A percentile compares a stretch with the other conserved stretches of the same genome.
These are phyloP conservation scores for Trichoderma afroharzianum DNA, from an alignment of 2,329 filamentous ascomycete genomes.

Conservation along the genomic window DNA sequence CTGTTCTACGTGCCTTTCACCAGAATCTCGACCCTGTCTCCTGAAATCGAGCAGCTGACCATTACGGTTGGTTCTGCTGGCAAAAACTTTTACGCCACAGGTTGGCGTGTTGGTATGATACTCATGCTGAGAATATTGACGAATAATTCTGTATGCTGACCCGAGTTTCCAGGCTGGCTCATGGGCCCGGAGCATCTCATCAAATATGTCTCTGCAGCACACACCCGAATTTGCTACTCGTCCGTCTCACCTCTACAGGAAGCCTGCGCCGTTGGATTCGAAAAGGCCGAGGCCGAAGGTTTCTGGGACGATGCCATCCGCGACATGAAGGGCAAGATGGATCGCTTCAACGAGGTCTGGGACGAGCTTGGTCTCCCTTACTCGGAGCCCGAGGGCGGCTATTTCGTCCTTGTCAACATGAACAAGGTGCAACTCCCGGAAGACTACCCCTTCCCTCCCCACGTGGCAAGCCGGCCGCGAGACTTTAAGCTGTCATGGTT, in stretches of 20 bases:
- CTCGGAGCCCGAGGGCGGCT: slow-evolving; percentile 91
- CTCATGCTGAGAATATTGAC: not conserved
- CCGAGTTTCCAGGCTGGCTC: slow-evolving; percentile 62
- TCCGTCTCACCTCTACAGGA: slow-evolving; percentile 92
- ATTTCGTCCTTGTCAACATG: slow-evolving; percentile 96
- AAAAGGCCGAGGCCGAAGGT: slow-evolving; percentile 75
- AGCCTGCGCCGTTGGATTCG: slow-evolving; percentile 89
- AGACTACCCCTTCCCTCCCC: slow-evolving; percentile 82
- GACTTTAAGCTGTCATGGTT: slow-evolving; percentile 98
- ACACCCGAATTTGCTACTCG: slow-evolving; percentile 94
- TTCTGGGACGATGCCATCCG: slow-evolving; percentile 83
- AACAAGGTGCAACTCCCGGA: slow-evolving; percentile 77
- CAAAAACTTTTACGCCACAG: slow-evolving; percentile 98
- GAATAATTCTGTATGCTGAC: not conserved
- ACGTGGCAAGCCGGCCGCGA: slow-evolving; percentile 79
- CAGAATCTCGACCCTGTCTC: slow-evolving; percentile 82
- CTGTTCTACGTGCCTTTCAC: slow-evolving; percentile 96
- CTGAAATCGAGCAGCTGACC: slow-evolving; percentile 82
- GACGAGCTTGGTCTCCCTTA: slow-evolving; percentile 73
- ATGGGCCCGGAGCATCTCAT: slow-evolving; percentile 87
- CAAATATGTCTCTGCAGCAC: slow-evolving; percentile 85
- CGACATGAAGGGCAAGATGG: slow-evolving; percentile 89
- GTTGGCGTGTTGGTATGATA: slow-evolving; percentile 73
- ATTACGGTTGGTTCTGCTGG: slow-evolving; percentile 93
- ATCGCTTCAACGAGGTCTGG: slow-evolving; percentile 79